Base-by-base conservation (phyloP, 139 green algal species). In the Chlorella sorokiniana region DNA sequence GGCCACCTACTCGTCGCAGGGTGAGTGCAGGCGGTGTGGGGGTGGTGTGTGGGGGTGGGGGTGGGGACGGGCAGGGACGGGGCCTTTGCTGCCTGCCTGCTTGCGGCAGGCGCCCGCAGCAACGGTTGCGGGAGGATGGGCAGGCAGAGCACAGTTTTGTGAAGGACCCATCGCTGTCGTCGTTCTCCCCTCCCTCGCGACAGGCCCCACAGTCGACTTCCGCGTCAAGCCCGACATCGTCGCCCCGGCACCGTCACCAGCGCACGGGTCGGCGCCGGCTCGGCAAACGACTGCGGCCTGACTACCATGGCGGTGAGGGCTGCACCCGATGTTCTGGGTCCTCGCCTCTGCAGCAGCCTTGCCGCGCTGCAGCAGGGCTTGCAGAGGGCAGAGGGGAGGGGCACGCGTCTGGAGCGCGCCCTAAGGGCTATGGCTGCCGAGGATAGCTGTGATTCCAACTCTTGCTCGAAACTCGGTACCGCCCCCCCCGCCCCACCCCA, bases 171-270 rank as follows among this genome's bases (percentile, higher is more conserved):
- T n/a, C n/a, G n/a, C 48, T 25, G 11, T 56, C 14, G 16, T 56
- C 16, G 0, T 23, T 8, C 31, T 33, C 31, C 27, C 45, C 91
- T 76, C 23, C 95, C 91, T 69, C 90, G 85, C 7, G 91, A 80
- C 35, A 90, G 29, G 94, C 1, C 94, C 94, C 35, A 95, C 93
- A 4, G 38, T 70, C 6, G 95, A 98, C 72, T 88, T 87, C n/a
- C 82, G 95, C 31, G 90, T 96, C 54, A 98, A 98, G 85, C 94
- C 94, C 25, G 95, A 98, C 76, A 71, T 98, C 27, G 85, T 97
- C 6, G 93, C 93, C 0, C 94, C 27, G 93, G 93, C 18, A 89
- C 83, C 52, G 69, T 94, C 25, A 64, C 85, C 22, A 91, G 87
- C 8, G 90, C 87, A 51, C 42, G 35, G 37, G 51, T 62, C 31